Percentiles rank a stretch among this genome's conserved stretches.
These are phyloP conservation scores for Aspergillus terreus DNA, from an alignment of 2,329 filamentous ascomycete genomes.

Conservation along the genomic window DNA sequence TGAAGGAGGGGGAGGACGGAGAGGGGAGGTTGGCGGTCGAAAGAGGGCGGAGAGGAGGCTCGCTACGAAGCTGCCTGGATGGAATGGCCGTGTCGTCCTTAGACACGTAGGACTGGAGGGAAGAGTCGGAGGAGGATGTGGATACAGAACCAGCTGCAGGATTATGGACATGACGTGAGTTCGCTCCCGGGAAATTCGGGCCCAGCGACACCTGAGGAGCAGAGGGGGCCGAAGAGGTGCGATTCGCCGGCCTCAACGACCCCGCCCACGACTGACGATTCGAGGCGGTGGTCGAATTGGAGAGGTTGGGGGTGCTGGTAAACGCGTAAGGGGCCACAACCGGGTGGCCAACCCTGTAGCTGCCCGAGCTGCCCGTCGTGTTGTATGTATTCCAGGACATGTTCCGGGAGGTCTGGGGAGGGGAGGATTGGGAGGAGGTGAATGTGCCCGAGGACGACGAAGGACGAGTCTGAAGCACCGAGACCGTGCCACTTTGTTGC, in stretches of 20 bases:
- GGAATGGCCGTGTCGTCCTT: constrained; percentile 50
- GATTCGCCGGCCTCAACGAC: constrained; percentile 54
- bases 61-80: constrained; percentile 35
- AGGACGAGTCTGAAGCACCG: constrained; percentile 72
- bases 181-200: constrained; percentile 26
- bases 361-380: constrained; percentile 36
- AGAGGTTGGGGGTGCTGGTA: constrained; percentile 64
- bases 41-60: constrained; percentile 38
- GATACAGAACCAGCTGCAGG: constrained; percentile 53
- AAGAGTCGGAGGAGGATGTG: constrained; percentile 50
- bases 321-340: constrained; percentile 75
- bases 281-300: constrained; percentile 49
- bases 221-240: constrained; percentile 52
- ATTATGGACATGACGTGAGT: constrained; percentile 40
- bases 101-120: constrained; percentile 39
- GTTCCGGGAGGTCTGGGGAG: constrained; percentile 37
- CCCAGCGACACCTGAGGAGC: constrained; percentile 38
- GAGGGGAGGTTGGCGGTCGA: constrained; percentile 50
- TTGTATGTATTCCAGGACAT: constrained; percentile 43
- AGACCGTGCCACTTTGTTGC: constrained; percentile 68
- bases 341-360: constrained; percentile 51
- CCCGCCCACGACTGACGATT: constrained; percentile 51
- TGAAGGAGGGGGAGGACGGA: constrained; percentile 52
- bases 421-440: constrained; percentile 27
- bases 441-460: constrained; percentile 62